phyloP scores from a whole-genome alignment of 2,329 filamentous ascomycete species.

The Ceratocystis papillata region DNA sequence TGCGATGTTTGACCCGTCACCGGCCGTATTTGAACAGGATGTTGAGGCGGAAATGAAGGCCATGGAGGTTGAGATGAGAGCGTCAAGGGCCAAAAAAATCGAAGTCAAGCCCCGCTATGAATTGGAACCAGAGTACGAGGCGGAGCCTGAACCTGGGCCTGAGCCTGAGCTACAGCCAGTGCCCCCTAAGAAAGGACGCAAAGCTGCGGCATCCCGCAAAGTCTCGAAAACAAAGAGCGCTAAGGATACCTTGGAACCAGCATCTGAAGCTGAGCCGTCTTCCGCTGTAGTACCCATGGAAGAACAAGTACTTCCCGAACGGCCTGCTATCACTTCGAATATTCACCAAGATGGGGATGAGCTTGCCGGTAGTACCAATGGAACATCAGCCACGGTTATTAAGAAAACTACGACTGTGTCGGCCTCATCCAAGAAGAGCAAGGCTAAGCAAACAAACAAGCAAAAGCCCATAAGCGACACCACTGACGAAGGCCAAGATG shows the following conservation, averaged over 20 bases:
- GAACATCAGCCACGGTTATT: slow-evolving; percentile 37
- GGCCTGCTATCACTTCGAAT: background rate
- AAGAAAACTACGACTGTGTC: slow-evolving; percentile 29
- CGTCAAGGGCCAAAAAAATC: slow-evolving; percentile 28
- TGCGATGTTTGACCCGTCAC: slow-evolving; percentile 44
- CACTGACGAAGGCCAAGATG: background rate
- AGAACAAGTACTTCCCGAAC: slow-evolving; percentile 1
- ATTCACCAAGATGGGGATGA: slow-evolving; percentile 28
- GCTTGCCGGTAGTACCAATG: slow-evolving; percentile 35
- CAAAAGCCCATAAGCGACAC: background rate
- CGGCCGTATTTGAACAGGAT: slow-evolving; percentile 38
- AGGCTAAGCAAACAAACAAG: slow-evolving; percentile 25
- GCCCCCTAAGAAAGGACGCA: slow-evolving; percentile 46
- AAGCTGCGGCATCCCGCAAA: slow-evolving; percentile 40
- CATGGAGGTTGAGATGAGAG: slow-evolving; percentile 41
- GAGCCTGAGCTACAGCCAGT: slow-evolving; percentile 32
- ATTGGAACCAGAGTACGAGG: background rate
- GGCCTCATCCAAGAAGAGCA: slow-evolving; percentile 28
- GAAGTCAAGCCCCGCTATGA: background rate
- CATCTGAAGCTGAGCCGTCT: slow-evolving; percentile 25
- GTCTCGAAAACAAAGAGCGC: slow-evolving; percentile 41
- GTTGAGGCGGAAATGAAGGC: slow-evolving; percentile 43
- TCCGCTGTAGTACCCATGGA: background rate
- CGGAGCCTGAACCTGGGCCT: background rate
- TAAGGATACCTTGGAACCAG: slow-evolving; percentile 34